These are phyloP conservation scores for Bassia scoparia DNA, from an alignment of 148 eudicot genomes.

Conservation along the genomic window DNA sequence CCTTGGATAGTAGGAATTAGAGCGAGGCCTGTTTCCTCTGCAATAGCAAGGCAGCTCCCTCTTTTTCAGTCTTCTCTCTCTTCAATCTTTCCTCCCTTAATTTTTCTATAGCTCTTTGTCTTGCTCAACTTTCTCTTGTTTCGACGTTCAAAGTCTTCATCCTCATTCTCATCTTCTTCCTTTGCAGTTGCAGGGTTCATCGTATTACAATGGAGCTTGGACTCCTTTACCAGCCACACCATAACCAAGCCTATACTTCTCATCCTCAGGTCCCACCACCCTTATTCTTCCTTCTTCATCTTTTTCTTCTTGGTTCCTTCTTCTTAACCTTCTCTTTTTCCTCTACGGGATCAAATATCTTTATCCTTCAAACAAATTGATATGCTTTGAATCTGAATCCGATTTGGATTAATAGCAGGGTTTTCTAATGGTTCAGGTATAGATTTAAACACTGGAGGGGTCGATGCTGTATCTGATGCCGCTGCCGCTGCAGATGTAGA, in stretches of 20 bases:
- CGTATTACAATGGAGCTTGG: constrained; percentile 81
- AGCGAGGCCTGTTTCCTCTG: constrained; percentile 34
- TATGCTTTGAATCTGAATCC: constrained; percentile 55
- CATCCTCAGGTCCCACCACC: constrained; percentile 85
- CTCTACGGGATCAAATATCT: constrained; percentile 70
- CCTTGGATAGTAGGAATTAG: constrained; percentile 30
- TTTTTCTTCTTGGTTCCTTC: constrained; percentile 52
- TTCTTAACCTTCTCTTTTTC: constrained; percentile 30
- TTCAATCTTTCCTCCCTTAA: constrained; percentile 84
- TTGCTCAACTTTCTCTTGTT: constrained; percentile 42
- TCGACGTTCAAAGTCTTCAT: constrained; percentile 15
- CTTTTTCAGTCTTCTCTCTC: constrained; percentile 79
- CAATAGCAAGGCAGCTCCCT: constrained; percentile 56
- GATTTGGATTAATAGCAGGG: constrained; percentile 9
- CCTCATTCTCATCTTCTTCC: constrained; percentile 19
- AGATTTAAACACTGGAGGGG: neutral
- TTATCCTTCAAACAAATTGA: constrained; percentile 90
- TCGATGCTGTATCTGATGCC: no score
- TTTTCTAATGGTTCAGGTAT: neutral
- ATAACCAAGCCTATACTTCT: constrained; percentile 78
- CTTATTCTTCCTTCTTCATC: constrained; percentile 50
- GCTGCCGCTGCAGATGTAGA: neutral
- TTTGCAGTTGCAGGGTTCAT: constrained; percentile 27
- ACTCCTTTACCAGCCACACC: constrained; percentile 89
- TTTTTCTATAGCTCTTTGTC: constrained; percentile 66